Conservation (phyloP, 345 rosid genomes). For the Salix exigua region DNA sequence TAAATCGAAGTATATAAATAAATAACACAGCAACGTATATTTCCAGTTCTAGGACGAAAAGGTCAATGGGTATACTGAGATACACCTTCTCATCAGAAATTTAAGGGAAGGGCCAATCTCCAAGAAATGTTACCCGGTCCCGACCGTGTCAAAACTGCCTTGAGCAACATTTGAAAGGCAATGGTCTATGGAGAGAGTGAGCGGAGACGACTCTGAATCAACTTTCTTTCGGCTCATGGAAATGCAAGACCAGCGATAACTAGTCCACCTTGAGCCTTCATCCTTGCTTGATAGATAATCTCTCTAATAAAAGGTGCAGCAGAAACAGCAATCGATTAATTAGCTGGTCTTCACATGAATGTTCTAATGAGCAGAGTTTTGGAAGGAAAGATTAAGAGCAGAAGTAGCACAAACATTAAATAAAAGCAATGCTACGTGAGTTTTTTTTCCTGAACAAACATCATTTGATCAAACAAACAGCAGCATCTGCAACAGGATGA, state of each 20-base stretch:
- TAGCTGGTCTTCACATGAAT: background rate
- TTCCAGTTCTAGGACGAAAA: no score
- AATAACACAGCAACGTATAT: no score
- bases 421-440: no score
- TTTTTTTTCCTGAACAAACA: background rate
- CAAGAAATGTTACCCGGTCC: background rate
- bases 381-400: background rate
- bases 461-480: background rate
- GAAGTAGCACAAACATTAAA: background rate
- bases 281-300: conserved; percentile 44
- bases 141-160: background rate
- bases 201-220: background rate
- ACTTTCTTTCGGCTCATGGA: background rate
- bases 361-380: background rate
- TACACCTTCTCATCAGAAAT: no score
- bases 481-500: background rate
- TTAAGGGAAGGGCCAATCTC: background rate
- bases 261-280: conserved; percentile 10
- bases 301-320: conserved; percentile 28
- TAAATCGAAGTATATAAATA: no score
- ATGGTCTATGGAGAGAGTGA: background rate
- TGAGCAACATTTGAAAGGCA: background rate
- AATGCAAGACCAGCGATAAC: no score
- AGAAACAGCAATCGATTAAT: background rate
- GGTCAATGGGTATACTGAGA: no score